Evolutionary conservation across 805 yeast species (phyloP), one percentile per base, ranked within the genome.

Genomic region (Myxozyma mucilagina): DNA sequence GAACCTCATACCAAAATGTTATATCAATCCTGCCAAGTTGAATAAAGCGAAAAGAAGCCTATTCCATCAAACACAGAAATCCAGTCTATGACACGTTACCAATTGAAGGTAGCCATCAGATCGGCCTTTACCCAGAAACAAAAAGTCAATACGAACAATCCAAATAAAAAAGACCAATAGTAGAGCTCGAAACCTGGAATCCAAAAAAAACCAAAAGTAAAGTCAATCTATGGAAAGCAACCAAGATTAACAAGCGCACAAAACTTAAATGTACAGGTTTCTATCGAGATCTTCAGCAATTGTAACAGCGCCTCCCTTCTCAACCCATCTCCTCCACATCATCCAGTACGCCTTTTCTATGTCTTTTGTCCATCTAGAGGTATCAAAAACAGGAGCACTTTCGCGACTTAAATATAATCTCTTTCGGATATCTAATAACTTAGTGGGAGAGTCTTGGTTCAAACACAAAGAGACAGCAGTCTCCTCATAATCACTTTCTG

Each of bases 311-410:
- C 66, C 65, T 7, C 66, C 66, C 11, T 52, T 66, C 13, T 58
- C 60, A 1, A 68, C 67, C 74, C 74, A 71, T 39, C 67, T 63
- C 4, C 64, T 11, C 74, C 74, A 71, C 47, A 72, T 71, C 34
- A n/a, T n/a, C 52, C 57, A 53, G 36, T 63, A 69, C 5, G 69
- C 73, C 31, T 43, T 54, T 54, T 71, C 74, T 10, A 71, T 41
- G 35, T 68, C 64, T 29, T 59, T 29, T 10, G 71, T 73, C 70
- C 72, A 71, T 29, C 65, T 48, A 48, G 61, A 44, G 11, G 74
- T 71, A 53, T 70, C 68, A 54, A 71, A 71, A 10, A 71, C 63
- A 7, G 54, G 61, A 5, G 59, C 53, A 10, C 34, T 35, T 36
- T 61, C 68, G 13, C 74, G 61, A 41, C 63, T 61, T 9, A 64